Evolutionary conservation across 2,329 filamentous ascomycete species (phyloP).

Genomic region (Capronia epimyces): DNA sequence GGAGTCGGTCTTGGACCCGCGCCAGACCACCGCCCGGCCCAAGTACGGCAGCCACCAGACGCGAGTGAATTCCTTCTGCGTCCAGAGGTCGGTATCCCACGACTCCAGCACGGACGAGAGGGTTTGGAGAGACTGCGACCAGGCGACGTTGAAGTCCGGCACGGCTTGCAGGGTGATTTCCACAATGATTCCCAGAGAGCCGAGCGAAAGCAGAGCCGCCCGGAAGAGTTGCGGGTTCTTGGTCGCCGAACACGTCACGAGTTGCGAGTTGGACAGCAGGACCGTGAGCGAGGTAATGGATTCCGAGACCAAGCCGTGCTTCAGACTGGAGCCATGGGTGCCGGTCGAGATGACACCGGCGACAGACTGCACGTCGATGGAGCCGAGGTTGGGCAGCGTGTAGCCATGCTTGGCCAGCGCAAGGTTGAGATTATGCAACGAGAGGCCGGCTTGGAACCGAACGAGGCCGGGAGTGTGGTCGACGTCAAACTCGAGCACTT

Average conservation of each 20-base stretch:
- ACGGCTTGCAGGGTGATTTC: slow-evolving; percentile 81
- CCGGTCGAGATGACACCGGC: slow-evolving; percentile 88
- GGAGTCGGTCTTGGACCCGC: slow-evolving; percentile 69
- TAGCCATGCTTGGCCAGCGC: slow-evolving; percentile 69
- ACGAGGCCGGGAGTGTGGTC: slow-evolving; percentile 62
- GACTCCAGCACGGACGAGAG: slow-evolving; percentile 62
- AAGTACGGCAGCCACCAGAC: slow-evolving; percentile 99
- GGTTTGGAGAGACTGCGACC: slow-evolving; percentile 72
- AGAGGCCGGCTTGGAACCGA: slow-evolving; percentile 81
- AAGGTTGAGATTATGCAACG: slow-evolving; percentile 67
- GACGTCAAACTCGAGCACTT: slow-evolving; percentile 57
- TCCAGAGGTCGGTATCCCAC: slow-evolving; percentile 76
- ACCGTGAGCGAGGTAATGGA: slow-evolving; percentile 69
- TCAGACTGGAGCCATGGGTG: slow-evolving; percentile 82
- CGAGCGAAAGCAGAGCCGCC: slow-evolving; percentile 79
- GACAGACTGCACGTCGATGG: slow-evolving; percentile 90
- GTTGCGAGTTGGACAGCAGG: slow-evolving; percentile 73
- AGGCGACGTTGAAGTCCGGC: slow-evolving; percentile 75
- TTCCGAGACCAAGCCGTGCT: slow-evolving; percentile 78
- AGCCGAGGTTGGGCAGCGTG: slow-evolving; percentile 86
- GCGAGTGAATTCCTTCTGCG: slow-evolving; percentile 76
- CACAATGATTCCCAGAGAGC: slow-evolving; percentile 82
- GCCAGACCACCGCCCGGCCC: slow-evolving; percentile 81
- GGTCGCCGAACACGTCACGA: slow-evolving; percentile 61
- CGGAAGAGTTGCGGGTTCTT: slow-evolving; percentile 76